phyloP scores from a whole-genome alignment of 495 filamentous ascomycete genomes.

The Aspergillus mulundensis region DNA sequence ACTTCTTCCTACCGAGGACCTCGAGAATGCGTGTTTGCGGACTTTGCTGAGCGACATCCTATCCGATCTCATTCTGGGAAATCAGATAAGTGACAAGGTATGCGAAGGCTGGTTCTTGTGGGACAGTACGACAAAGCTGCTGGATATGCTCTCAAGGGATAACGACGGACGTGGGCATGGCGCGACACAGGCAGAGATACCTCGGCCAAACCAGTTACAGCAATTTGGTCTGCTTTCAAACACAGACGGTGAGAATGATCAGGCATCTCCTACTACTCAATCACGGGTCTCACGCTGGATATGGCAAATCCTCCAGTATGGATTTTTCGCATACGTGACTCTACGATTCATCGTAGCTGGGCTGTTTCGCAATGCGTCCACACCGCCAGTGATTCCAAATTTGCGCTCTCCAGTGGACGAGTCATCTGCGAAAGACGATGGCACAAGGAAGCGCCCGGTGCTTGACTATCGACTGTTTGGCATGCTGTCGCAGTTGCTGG shows the following conservation, averaged over 20 bases:
- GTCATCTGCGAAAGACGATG: constrained; percentile 46
- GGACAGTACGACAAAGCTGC: constrained; percentile 67
- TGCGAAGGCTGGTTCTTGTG: constrained; percentile 85
- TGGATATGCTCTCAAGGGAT: constrained; percentile 32
- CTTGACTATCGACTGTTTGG: constrained; percentile 69
- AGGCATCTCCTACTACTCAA: constrained; percentile 20
- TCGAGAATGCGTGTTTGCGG: constrained; percentile 79
- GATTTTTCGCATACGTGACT: constrained; percentile 60
- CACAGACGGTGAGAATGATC: constrained; percentile 20
- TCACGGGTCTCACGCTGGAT: constrained; percentile 45
- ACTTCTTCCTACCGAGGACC: constrained; percentile 85
- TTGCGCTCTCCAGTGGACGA: constrained; percentile 23
- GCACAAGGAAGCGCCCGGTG: constrained; percentile 59
- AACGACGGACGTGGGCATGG: constrained; percentile 19
- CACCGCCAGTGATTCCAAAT: constrained; percentile 20
- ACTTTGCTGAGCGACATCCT: constrained; percentile 79
- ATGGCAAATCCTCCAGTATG: constrained; percentile 67
- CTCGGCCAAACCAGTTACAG: constrained; percentile 36
- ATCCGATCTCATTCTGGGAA: constrained; percentile 79
- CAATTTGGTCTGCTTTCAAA: constrained; percentile 45
- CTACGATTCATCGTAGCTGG: constrained; percentile 58
- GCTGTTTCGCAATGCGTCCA: constrained; percentile 43
- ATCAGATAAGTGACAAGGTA: constrained; percentile 66
- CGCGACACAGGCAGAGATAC: constrained; percentile 20
- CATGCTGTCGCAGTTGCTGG: constrained; percentile 63